phyloP scores from a whole-genome alignment of 139 green algal species.

The Chlorella sp. region DNA sequence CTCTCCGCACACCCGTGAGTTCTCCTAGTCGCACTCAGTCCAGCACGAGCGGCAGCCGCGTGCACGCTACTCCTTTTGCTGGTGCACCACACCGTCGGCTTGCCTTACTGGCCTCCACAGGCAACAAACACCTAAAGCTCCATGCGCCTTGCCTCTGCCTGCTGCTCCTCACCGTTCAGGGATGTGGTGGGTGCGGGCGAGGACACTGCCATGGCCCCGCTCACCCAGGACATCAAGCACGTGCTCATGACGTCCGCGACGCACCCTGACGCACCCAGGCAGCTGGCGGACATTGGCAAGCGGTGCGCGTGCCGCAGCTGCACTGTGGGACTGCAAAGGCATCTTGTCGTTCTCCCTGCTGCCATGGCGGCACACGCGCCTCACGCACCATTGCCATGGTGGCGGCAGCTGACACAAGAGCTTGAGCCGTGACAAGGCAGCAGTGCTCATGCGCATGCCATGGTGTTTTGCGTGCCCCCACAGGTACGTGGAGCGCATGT shows the following conservation, averaged over 20 bases:
- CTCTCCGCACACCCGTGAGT: constrained; percentile 11
- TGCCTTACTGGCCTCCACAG: not conserved
- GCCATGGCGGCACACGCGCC: no score
- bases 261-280: no score
- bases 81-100: not conserved
- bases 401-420: no score
- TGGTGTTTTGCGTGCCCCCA: no score
- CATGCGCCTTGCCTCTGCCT: not conserved
- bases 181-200: constrained; percentile 36
- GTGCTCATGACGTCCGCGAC: no score
- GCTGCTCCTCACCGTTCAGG: not conserved
- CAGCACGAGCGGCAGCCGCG: not conserved
- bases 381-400: no score
- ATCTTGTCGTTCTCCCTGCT: no score
- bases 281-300: no score
- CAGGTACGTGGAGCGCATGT: constrained; percentile 15
- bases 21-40: not conserved
- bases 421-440: no score
- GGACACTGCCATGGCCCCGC: constrained; percentile 56
- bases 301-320: no score
- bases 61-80: not conserved
- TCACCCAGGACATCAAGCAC: constrained; percentile 39
- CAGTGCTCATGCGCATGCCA: no score
- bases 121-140: not conserved
- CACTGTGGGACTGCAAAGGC: no score